These are phyloP conservation scores for Trichoderma erinaceum DNA, from an alignment of 495 filamentous ascomycete species.

Conservation along the genomic window DNA sequence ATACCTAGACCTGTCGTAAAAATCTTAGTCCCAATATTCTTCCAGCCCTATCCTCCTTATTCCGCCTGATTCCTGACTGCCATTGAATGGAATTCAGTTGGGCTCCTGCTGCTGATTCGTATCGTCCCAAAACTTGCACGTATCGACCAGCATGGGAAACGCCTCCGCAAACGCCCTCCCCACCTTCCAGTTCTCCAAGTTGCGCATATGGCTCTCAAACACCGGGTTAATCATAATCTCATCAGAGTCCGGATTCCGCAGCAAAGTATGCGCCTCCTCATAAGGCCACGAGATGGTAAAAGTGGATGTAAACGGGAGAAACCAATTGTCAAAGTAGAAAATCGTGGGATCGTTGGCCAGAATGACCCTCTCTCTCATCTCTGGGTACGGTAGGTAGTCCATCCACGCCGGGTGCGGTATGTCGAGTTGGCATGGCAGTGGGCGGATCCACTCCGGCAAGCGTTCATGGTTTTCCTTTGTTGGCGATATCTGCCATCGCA, in stretches of 20 bases:
- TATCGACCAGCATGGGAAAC: slow-evolving; percentile 56
- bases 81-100: neutral
- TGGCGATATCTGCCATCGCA: slow-evolving; percentile 75
- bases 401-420: slow-evolving; percentile 68
- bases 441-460: slow-evolving; percentile 60
- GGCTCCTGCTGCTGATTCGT: neutral
- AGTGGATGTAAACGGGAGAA: slow-evolving; percentile 69
- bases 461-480: slow-evolving; percentile 68
- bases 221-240: slow-evolving; percentile 71
- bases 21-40: neutral
- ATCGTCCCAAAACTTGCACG: slow-evolving; percentile 29
- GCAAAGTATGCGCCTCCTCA: slow-evolving; percentile 55
- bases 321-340: slow-evolving; percentile 67
- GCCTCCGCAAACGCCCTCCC: slow-evolving; percentile 58
- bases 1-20: no score
- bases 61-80: neutral
- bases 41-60: neutral
- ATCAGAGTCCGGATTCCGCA: slow-evolving; percentile 48
- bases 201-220: slow-evolving; percentile 66
- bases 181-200: slow-evolving; percentile 70
- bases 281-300: slow-evolving; percentile 74
- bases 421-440: slow-evolving; percentile 54
- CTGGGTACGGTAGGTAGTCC: slow-evolving; percentile 69
- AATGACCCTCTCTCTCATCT: slow-evolving; percentile 60
- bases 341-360: slow-evolving; percentile 35